These are phyloP conservation scores for Pseudofabraea citricarpa DNA, from an alignment of 2,329 filamentous ascomycete genomes.

Conservation along the genomic window DNA sequence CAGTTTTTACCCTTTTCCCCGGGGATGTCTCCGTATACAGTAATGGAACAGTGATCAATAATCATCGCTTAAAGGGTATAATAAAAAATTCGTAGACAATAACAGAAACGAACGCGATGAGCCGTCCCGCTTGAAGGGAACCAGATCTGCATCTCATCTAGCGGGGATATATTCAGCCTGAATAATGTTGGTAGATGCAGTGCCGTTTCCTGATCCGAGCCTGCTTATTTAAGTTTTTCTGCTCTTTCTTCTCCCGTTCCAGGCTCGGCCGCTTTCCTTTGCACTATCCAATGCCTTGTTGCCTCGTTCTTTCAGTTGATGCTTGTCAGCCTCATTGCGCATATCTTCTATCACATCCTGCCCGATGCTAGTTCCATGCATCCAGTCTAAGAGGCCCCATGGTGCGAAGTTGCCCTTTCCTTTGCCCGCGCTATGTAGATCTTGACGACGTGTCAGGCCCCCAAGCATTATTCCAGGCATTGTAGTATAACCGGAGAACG, in stretches of 20 bases:
- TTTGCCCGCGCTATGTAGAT: constrained; percentile 51
- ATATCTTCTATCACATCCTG: constrained; percentile 49
- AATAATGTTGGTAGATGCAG: no score
- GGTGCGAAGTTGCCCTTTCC: constrained; percentile 57
- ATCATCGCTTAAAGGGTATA: no score
- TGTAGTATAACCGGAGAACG: constrained; percentile 63
- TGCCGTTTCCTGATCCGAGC: no score
- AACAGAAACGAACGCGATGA: no score
- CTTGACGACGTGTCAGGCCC: constrained; percentile 45
- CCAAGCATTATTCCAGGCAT: constrained; percentile 46
- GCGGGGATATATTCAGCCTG: no score
- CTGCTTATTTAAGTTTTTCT: background rate
- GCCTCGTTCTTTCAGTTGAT: constrained; percentile 40
- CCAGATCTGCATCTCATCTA: no score
- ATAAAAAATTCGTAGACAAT: no score
- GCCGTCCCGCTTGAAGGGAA: no score
- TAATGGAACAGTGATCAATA: no score
- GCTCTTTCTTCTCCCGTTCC: constrained; percentile 20
- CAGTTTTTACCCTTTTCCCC: no score
- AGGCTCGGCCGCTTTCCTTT: constrained; percentile 24
- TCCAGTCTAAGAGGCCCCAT: constrained; percentile 59
- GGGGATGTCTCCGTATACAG: no score
- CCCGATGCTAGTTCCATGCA: constrained; percentile 49
- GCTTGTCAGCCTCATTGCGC: constrained; percentile 50
- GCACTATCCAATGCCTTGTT: constrained; percentile 29